phyloP scores from a whole-genome alignment of 768 basidiomycete species.

The Clitopilus hobsonii region DNA sequence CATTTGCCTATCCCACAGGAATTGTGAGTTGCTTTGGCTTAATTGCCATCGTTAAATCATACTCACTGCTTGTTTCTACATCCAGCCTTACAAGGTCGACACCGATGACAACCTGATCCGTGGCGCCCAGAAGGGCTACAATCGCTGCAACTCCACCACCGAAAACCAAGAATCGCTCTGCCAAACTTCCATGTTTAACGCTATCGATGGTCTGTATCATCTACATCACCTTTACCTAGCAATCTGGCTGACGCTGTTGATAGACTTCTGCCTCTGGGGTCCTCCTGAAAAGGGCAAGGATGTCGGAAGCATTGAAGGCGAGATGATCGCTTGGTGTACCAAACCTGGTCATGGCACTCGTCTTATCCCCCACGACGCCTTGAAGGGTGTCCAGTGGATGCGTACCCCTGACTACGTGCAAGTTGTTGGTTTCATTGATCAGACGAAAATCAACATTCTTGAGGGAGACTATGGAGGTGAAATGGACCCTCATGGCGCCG shows the following conservation, averaged over 20 bases:
- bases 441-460: conserved; percentile 45
- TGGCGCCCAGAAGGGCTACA: conserved; percentile 57
- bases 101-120: conserved; percentile 27
- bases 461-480: conserved; percentile 60
- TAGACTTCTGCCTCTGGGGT: conserved; percentile 60
- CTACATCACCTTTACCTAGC: background rate
- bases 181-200: conserved; percentile 52
- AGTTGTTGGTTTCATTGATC: conserved; percentile 55
- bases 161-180: conserved; percentile 42
- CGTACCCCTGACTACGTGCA: conserved; percentile 49
- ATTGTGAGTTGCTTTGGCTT: conserved; percentile 27
- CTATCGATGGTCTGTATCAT: conserved; percentile 36
- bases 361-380: conserved; percentile 51
- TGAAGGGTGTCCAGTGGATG: conserved; percentile 54
- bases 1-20: conserved; percentile 33
- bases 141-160: conserved; percentile 58
- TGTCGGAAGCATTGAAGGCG: conserved; percentile 56
- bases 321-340: conserved; percentile 66
- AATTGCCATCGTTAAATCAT: background rate
- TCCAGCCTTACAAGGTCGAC: conserved; percentile 25
- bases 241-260: too few relatives aligned
- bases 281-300: conserved; percentile 36
- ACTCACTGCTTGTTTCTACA: background rate
- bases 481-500: conserved; percentile 63
- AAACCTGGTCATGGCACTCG: conserved; percentile 60